Evolutionary conservation across 1,284 basidiomycete species (phyloP), one percentile per base, ranked within the genome.

Genomic region (Anthracocystis setariae): DNA sequence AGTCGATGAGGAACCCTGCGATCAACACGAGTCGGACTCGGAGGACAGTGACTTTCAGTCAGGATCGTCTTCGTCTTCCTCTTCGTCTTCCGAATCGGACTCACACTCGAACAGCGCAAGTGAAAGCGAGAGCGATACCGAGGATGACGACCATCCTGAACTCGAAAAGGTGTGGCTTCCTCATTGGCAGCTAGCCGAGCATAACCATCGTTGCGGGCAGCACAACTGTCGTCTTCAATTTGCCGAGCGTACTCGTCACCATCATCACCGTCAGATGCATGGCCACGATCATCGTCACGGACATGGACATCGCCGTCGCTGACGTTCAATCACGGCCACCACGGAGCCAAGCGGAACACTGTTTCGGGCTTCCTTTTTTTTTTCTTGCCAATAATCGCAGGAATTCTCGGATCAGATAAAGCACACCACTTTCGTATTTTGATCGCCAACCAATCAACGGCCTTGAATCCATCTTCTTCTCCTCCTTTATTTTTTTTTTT

Each of bases 371-470:
- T n/a, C n/a, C n/a, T n/a, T n/a, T n/a, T n/a, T 37, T 24, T 21
- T 12, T 25, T 24, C 13, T 38, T 35, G 33, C 38, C 39, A 40
- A 15, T 13, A 38, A 38, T 24, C 2, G 18, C 18, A 24, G 33
- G 12, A 42, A n/a, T 38, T 48, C 46, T 48, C 46, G 46, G 46
- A 38, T 48, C 46, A 38, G 46, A 48, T 48, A 48, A 48, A 17
- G 33, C 33, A 25, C 5, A 3, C 24, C n/a, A 4, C 15, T 10
- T 10, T 13, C 33, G 18, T 35, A 13, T 10, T 38, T 20, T 32
- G 33, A 37, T 48, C 21, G 29, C 29, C 29, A 17, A 20, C 33
- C 43, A 27, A 48, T 38, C 46, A 20, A 42, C n/a, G n/a, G 8
- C 18, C 5, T n/a, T 7, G 8, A 37, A 37, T 37, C 35, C 35